Conservation (phyloP, 2,329 filamentous ascomycete genomes). For the Phaeosphaeriaceae sp. region DNA sequence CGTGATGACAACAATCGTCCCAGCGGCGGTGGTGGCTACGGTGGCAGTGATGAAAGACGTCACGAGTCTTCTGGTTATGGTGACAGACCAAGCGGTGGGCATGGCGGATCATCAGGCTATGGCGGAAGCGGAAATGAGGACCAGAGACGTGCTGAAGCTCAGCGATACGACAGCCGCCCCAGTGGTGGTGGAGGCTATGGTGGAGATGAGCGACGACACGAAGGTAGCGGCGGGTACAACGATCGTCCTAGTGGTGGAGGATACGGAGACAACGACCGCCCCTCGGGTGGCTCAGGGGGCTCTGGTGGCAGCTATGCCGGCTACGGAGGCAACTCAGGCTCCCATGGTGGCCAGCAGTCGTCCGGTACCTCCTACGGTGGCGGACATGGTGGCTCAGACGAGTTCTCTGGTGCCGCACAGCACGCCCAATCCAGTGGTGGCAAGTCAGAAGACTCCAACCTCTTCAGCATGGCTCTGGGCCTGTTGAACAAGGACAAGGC, state of each 20-base stretch:
- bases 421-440: constrained; percentile 64
- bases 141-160: constrained; percentile 13
- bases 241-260: constrained; percentile 11
- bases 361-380: constrained; percentile 54
- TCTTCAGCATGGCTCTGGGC: constrained; percentile 65
- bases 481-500: constrained; percentile 54
- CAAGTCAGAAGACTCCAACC: constrained; percentile 54
- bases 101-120: background rate
- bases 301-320: constrained; percentile 24
- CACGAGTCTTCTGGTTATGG: constrained; percentile 4
- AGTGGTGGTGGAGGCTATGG: constrained; percentile 5
- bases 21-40: constrained; percentile 1
- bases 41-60: constrained; percentile 2
- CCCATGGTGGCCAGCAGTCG: constrained; percentile 41
- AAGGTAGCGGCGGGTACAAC: constrained; percentile 9
- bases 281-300: constrained; percentile 26
- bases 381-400: constrained; percentile 53
- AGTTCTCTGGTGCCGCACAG: constrained; percentile 61
- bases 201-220: constrained; percentile 15
- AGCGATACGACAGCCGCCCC: constrained; percentile 12
- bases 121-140: constrained; percentile 8
- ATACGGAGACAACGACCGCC: constrained; percentile 18
- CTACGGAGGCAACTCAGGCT: constrained; percentile 27
- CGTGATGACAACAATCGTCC: constrained; percentile 2
- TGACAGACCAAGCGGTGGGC: constrained; percentile 2